Percentiles rank a stretch among this genome's conserved stretches.
Evolutionary conservation across 2,329 filamentous ascomycete genomes (phyloP).

Genomic region (Didymella sp.): DNA sequence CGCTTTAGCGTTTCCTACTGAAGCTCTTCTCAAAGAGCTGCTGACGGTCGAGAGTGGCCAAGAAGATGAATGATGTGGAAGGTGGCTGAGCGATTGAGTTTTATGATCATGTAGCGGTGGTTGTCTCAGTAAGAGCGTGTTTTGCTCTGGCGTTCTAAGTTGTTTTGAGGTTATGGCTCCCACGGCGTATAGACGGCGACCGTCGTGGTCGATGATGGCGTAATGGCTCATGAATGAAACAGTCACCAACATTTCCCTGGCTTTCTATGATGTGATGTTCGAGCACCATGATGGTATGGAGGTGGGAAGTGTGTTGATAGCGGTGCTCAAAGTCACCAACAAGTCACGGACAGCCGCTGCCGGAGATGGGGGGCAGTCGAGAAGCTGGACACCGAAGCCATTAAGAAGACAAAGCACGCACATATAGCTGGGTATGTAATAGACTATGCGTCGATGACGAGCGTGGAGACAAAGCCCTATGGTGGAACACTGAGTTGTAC

Average conservation of each 20-base stretch:
- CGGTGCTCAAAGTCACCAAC: neutral
- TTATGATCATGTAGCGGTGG: conserved; percentile 3
- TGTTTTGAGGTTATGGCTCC: conserved; percentile 26
- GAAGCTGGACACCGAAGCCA: neutral
- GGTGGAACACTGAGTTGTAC: conserved; percentile 7
- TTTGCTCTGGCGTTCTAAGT: conserved; percentile 19
- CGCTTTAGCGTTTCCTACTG: conserved; percentile 42
- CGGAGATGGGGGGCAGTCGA: neutral
- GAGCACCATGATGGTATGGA: conserved; percentile 28
- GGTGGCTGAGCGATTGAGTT: conserved; percentile 18
- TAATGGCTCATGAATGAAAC: conserved; percentile 18
- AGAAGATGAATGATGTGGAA: conserved; percentile 6
- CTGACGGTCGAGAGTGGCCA: conserved; percentile 9
- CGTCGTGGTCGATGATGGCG: conserved; percentile 21
- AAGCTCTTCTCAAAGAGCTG: conserved; percentile 25
- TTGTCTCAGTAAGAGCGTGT: neutral
- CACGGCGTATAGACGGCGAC: conserved; percentile 24
- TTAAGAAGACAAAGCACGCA: neutral
- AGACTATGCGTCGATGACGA: conserved; percentile 20
- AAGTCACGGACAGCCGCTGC: neutral
- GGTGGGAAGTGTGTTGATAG: neutral
- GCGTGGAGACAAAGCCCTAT: conserved; percentile 18
- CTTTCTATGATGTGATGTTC: neutral
- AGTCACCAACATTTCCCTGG: neutral
- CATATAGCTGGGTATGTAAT: neutral